These are phyloP conservation scores for Linnemannia exigua DNA, from an alignment of 192 early-diverging fungal species.

Conservation along the genomic window DNA sequence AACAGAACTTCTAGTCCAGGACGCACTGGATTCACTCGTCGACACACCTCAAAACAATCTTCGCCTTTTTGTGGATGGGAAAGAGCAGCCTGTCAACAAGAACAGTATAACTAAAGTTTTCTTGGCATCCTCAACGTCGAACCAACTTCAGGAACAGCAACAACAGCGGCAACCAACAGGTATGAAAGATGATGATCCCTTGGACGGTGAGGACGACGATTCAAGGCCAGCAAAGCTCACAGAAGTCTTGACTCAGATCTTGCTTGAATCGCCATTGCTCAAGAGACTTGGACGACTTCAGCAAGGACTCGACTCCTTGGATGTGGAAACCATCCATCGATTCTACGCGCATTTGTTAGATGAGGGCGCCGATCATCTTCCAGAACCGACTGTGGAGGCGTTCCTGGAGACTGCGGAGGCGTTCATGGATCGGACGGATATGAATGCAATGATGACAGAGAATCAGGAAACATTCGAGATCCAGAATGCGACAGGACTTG, in stretches of 20 bases:
- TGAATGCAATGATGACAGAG: conserved; percentile 36
- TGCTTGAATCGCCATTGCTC: conserved; percentile 63
- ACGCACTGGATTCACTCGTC: conserved; percentile 58
- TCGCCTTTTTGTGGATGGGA: conserved; percentile 64
- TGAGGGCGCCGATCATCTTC: background rate
- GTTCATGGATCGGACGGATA: conserved; percentile 52
- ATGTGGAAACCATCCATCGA: conserved; percentile 67
- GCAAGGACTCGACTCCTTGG: conserved; percentile 65
- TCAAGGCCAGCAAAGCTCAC: conserved; percentile 20
- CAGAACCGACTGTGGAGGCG: conserved; percentile 60
- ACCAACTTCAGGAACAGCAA: background rate
- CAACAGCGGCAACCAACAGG: background rate
- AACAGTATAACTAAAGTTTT: conserved; percentile 4
- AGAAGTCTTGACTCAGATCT: conserved; percentile 54
- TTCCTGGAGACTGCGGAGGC: conserved; percentile 50
- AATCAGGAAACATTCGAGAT: conserved; percentile 28
- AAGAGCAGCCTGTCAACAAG: conserved; percentile 11
- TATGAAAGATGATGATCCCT: background rate
- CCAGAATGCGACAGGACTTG: conserved; percentile 49
- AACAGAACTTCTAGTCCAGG: conserved; percentile 35
- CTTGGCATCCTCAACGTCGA: background rate
- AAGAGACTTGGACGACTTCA: conserved; percentile 62
- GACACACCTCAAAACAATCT: conserved; percentile 69
- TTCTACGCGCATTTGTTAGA: conserved; percentile 25
- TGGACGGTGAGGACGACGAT: background rate